Evolutionary conservation across 306 rosid genomes (phyloP).

Genomic region (Begonia loranthoides): DNA sequence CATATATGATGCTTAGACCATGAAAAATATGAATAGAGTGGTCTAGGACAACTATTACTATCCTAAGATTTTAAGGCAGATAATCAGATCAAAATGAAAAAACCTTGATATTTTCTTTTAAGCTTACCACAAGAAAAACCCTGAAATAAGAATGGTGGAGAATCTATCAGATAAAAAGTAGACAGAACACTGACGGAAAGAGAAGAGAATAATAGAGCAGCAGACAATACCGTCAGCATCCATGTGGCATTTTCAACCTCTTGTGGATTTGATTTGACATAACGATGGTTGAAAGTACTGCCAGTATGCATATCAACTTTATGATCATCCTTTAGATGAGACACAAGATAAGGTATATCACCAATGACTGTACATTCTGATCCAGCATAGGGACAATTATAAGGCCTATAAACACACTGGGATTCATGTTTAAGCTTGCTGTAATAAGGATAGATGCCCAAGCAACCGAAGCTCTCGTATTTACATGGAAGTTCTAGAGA

Average conservation of each 20-base stretch:
- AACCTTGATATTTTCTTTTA: no score
- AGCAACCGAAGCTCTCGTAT: constrained; percentile 70
- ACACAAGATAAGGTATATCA: constrained; percentile 71
- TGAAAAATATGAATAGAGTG: no score
- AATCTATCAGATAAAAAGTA: no score
- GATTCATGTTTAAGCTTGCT: constrained; percentile 92
- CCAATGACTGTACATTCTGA: constrained; percentile 70
- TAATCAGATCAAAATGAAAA: no score
- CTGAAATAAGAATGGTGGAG: no score
- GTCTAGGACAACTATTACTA: no score
- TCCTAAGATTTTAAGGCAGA: no score
- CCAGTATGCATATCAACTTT: constrained; percentile 97
- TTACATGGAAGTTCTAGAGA: constrained; percentile 89
- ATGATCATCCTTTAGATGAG: constrained; percentile 81
- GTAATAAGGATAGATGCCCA: constrained; percentile 79
- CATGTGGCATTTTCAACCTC: constrained; percentile 97
- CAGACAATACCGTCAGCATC: constrained; percentile 73
- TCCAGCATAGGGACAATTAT: constrained; percentile 93
- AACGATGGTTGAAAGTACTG: constrained; percentile 90
- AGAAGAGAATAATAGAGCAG: neutral
- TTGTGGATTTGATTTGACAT: constrained; percentile 90
- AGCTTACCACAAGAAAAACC: no score
- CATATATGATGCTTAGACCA: no score
- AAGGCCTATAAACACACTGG: constrained; percentile 60
- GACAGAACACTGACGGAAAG: neutral